Evolutionary conservation across 2,329 filamentous ascomycete genomes (phyloP).

Genomic region (Teratosphaeria viscida): DNA sequence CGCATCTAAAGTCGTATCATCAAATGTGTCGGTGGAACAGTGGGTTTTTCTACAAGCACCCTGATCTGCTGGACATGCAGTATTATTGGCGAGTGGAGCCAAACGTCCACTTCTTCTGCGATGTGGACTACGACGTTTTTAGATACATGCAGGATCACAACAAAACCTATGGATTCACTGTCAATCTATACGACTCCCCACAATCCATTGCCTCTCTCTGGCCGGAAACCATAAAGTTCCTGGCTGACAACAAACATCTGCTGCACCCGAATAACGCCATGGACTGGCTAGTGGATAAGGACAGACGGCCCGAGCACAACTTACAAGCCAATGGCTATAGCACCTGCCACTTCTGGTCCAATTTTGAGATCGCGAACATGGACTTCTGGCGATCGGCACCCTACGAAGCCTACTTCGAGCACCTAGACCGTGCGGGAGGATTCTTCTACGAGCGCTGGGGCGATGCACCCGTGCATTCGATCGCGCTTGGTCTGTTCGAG

Average conservation of each 20-base stretch:
- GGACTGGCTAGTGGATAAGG: conserved; percentile 73
- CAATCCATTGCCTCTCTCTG: conserved; percentile 78
- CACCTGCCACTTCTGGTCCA: conserved; percentile 98
- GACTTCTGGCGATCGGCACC: conserved; percentile 80
- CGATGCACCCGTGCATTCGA: conserved; percentile 91
- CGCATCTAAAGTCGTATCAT: conserved; percentile 80
- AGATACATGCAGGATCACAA: conserved; percentile 96
- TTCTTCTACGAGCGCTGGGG: conserved; percentile 99
- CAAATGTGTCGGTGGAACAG: conserved; percentile 99
- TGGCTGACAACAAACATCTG: conserved; percentile 66
- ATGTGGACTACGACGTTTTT: conserved; percentile 97
- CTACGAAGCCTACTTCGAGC: conserved; percentile 94
- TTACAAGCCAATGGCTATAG: conserved; percentile 81
- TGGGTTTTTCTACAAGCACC: conserved; percentile 94
- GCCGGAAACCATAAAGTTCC: conserved; percentile 90
- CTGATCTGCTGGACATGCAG: conserved; percentile 66
- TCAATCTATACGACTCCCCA: conserved; percentile 89
- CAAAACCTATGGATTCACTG: conserved; percentile 98
- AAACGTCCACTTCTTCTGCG: conserved; percentile 98
- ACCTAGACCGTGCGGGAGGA: conserved; percentile 83
- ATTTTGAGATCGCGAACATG: conserved; percentile 94
- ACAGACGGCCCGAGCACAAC: conserved; percentile 68
- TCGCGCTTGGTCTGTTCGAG: conserved; percentile 84
- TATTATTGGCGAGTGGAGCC: conserved; percentile 99
- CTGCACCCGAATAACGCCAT: conserved; percentile 76